Percentiles rank a stretch among this genome's conserved stretches.
Conservation (phyloP, 805 yeast genomes). For the Kazachstania kunashirensis region DNA sequence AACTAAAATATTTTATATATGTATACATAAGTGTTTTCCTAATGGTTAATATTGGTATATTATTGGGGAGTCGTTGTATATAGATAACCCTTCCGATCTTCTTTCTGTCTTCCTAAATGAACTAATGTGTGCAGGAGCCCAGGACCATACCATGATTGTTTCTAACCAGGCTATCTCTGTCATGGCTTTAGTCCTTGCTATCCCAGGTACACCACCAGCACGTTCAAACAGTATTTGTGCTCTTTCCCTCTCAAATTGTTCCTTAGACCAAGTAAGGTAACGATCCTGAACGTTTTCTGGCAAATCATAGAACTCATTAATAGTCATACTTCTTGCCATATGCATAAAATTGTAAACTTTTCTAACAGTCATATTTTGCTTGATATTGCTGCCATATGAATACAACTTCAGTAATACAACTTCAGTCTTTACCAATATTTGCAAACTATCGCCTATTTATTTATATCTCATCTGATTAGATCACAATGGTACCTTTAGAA, state of each 20-base stretch:
- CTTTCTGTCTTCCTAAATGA: not conserved
- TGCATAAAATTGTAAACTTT: not conserved
- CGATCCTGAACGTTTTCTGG: slow-evolving; percentile 3
- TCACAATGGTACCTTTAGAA: no score
- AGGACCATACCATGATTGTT: not conserved
- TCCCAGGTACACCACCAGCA: slow-evolving; percentile 3
- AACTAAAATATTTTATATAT: no score
- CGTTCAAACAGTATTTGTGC: slow-evolving; percentile 2
- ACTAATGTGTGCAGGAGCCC: not conserved
- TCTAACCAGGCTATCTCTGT: not conserved
- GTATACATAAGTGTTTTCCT: no score
- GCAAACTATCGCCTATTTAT: no score
- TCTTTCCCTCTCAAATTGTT: slow-evolving; percentile 3
- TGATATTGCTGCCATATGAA: no score
- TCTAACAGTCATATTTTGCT: not conserved
- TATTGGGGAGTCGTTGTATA: no score
- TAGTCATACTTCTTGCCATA: slow-evolving; percentile 1
- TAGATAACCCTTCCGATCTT: not conserved
- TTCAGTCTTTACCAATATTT: no score
- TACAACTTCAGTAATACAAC: no score
- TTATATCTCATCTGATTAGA: no score
- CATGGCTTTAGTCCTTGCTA: slow-evolving; percentile 2
- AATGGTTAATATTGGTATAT: no score
- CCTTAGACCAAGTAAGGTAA: slow-evolving; percentile 4
- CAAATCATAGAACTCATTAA: slow-evolving; percentile 1